A percentile compares a stretch with the other conserved stretches of the same genome.
Conservation (phyloP, 164 flowering plant genomes). For the Santalum album region DNA sequence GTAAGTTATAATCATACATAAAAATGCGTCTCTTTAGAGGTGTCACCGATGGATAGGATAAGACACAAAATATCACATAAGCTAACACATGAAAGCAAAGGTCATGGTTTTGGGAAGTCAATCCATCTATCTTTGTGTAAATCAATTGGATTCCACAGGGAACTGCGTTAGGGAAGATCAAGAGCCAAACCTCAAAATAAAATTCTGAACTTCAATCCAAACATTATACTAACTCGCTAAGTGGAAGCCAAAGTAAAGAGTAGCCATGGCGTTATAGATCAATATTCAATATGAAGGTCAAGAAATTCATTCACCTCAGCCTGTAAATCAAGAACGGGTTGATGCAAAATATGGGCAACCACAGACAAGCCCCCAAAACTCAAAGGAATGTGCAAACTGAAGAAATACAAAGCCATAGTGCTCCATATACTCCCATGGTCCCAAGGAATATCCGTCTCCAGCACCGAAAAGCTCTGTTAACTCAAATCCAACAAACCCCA, state of each 20-base stretch:
- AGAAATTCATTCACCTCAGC: conserved; percentile 35
- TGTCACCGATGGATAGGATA: too few relatives aligned
- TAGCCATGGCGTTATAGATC: not conserved
- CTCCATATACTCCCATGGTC: conserved; percentile 57
- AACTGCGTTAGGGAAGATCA: too few relatives aligned
- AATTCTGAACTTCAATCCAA: not conserved
- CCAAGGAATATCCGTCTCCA: conserved; percentile 51
- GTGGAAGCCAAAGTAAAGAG: not conserved
- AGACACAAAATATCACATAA: too few relatives aligned
- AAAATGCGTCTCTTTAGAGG: too few relatives aligned
- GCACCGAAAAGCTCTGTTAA: conserved; percentile 51
- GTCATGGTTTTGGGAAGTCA: too few relatives aligned
- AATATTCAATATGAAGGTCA: not conserved
- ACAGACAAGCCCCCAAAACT: conserved; percentile 72
- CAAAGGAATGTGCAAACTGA: conserved; percentile 73
- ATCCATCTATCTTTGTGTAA: too few relatives aligned
- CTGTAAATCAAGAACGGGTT: conserved; percentile 53
- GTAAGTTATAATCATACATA: too few relatives aligned
- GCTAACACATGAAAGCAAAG: too few relatives aligned
- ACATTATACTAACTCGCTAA: not conserved
- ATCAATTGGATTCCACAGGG: too few relatives aligned
- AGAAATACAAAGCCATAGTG: conserved; percentile 55
- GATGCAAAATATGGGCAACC: conserved; percentile 41
- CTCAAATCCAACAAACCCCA: conserved; percentile 3
- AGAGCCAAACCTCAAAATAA: not conserved